phyloP scores from a whole-genome alignment of 139 green algal species.

The Desmodesmus armatus region DNA sequence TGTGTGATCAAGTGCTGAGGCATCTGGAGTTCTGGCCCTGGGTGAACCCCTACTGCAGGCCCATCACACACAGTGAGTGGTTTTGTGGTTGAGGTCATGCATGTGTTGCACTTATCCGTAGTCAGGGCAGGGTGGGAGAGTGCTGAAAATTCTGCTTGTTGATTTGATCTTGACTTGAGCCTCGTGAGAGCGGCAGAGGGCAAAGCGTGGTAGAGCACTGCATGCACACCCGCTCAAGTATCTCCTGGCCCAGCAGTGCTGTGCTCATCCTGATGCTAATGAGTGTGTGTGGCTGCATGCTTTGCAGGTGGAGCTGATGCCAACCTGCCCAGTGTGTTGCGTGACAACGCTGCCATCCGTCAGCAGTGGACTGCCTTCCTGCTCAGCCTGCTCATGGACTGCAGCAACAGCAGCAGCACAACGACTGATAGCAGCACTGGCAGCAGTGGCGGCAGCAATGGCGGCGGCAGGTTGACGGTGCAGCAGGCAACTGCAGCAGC shows the following conservation, averaged over 20 bases:
- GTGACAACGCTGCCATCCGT: constrained; percentile 19
- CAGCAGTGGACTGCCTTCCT: constrained; percentile 18
- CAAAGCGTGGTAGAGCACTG: not conserved
- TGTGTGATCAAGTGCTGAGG: not conserved
- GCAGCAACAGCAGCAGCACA: not conserved
- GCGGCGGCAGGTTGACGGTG: not conserved
- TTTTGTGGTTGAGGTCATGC: not conserved
- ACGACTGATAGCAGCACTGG: not conserved
- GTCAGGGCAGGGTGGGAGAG: too few species aligned
- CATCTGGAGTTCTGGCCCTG: constrained; percentile 40
- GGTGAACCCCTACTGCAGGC: constrained; percentile 34
- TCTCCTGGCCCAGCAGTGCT: too few species aligned
- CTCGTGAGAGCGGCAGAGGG: not conserved
- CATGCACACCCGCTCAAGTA: not conserved
- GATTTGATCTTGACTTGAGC: too few species aligned
- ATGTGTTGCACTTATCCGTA: too few species aligned
- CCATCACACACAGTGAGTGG: not conserved
- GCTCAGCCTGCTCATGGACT: constrained; percentile 3
- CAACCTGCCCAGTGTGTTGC: constrained; percentile 19
- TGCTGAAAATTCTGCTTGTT: too few species aligned
- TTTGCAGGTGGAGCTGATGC: constrained; percentile 20
- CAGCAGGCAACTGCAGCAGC: not conserved
- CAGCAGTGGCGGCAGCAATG: not conserved
- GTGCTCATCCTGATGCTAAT: too few species aligned
- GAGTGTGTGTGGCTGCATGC: not conserved